phyloP scores from a whole-genome alignment of 1,139 yeast species.

The Zhuliangozyma parablackwelliae region DNA sequence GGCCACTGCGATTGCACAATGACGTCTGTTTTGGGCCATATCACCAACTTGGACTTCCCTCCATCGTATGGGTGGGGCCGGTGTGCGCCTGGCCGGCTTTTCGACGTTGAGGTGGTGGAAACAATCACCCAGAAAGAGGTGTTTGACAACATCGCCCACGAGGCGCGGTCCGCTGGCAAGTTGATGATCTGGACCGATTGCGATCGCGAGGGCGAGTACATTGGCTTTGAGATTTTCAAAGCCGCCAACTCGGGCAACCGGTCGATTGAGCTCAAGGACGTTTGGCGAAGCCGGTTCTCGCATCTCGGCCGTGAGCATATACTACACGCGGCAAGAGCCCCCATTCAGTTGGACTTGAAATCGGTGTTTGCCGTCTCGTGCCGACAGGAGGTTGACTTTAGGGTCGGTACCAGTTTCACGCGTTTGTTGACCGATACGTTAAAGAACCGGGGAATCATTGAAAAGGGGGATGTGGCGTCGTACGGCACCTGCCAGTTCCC shows the following conservation, averaged over 20 bases:
- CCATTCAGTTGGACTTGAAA: slow-evolving; percentile 57
- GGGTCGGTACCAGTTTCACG: slow-evolving; percentile 90
- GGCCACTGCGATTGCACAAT: slow-evolving; percentile 79
- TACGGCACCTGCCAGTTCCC: slow-evolving; percentile 98
- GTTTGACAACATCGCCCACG: slow-evolving; percentile 64
- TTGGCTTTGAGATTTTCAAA: slow-evolving; percentile 78
- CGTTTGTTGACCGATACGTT: slow-evolving; percentile 60
- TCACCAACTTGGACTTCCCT: slow-evolving; percentile 64
- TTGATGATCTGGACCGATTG: slow-evolving; percentile 98
- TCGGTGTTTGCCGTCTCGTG: slow-evolving; percentile 83
- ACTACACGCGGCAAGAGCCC: slow-evolving; percentile 66
- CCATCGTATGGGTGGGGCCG: slow-evolving; percentile 63
- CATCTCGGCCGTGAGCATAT: slow-evolving; percentile 80
- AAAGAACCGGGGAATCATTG: slow-evolving; percentile 21
- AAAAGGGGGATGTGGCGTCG: slow-evolving; percentile 41
- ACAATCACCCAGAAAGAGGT: slow-evolving; percentile 43
- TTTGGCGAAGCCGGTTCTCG: slow-evolving; percentile 77
- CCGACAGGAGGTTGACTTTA: slow-evolving; percentile 79
- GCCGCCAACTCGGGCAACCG: slow-evolving; percentile 61
- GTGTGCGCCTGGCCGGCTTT: slow-evolving; percentile 62
- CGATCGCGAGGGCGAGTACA: slow-evolving; percentile 96
- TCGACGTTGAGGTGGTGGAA: slow-evolving; percentile 58
- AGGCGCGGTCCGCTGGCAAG: slow-evolving; percentile 56
- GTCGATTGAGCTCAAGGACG: slow-evolving; percentile 40
- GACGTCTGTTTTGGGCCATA: slow-evolving; percentile 90